Evolutionary conservation across 1,284 basidiomycete species (phyloP).

Genomic region (Polyporus tsugae): DNA sequence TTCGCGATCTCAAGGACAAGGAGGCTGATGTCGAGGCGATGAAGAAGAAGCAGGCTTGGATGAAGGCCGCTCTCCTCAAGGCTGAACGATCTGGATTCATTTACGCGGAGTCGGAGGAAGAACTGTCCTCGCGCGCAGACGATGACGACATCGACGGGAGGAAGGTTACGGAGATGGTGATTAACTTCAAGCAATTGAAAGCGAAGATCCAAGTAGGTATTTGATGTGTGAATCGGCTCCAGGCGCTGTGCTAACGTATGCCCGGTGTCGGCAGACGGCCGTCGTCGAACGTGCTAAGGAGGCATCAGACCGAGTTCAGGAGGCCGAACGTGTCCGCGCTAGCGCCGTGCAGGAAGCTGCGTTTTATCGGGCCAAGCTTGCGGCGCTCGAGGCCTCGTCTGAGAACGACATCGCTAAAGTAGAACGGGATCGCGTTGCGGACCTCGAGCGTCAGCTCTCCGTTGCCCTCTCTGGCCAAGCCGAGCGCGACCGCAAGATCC

Average conservation of each 20-base stretch:
- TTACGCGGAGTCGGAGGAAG: conserved; percentile 55
- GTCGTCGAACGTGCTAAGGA: conserved; percentile 80
- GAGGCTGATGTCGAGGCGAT: conserved; percentile 83
- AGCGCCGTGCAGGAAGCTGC: conserved; percentile 95
- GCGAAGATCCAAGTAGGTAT: conserved; percentile 84
- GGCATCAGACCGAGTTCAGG: conserved; percentile 81
- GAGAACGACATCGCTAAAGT: conserved; percentile 68
- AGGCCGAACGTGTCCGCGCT: conserved; percentile 82
- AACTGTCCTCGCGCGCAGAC: conserved; percentile 48
- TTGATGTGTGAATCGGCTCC: not conserved
- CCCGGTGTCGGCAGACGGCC: conserved; percentile 55
- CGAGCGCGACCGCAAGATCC: conserved; percentile 74
- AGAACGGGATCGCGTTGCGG: conserved; percentile 82
- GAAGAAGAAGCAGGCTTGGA: conserved; percentile 86
- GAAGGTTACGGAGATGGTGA: conserved; percentile 75
- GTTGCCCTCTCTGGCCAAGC: conserved; percentile 73
- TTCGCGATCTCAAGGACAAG: conserved; percentile 81
- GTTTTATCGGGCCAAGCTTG: conserved; percentile 94
- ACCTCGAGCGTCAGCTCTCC: conserved; percentile 84
- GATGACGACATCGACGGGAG: conserved; percentile 46
- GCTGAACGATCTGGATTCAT: conserved; percentile 88
- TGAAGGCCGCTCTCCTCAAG: conserved; percentile 83
- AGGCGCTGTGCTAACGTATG: conserved; percentile 17
- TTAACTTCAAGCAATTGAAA: conserved; percentile 91
- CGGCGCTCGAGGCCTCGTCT: conserved; percentile 82